These are phyloP conservation scores for Trichophyton rubrum DNA, from an alignment of 2,329 filamentous ascomycete species.

Conservation along the genomic window DNA sequence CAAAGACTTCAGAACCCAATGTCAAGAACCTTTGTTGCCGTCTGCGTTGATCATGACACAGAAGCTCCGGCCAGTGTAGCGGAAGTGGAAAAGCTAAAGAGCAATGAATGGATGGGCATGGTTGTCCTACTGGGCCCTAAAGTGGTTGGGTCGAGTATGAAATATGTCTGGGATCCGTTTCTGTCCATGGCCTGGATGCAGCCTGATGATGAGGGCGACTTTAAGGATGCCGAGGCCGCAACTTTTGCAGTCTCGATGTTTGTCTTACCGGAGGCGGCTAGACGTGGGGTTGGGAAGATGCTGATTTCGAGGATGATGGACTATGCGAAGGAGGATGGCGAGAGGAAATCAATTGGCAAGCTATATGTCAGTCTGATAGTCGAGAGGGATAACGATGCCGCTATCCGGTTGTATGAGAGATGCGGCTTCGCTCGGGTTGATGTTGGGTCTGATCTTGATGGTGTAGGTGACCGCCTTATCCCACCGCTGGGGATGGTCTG, in stretches of 20 bases:
- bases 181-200: not conserved
- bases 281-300: slow-evolving; percentile 15
- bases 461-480: not conserved
- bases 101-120: slow-evolving; percentile 22
- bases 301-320: slow-evolving; percentile 14
- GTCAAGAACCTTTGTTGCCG: slow-evolving; percentile 19
- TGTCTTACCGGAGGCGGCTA: slow-evolving; percentile 15
- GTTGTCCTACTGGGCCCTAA: slow-evolving; percentile 20
- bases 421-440: slow-evolving; percentile 15
- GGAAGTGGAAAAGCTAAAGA: slow-evolving; percentile 9
- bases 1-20: slow-evolving; percentile 19
- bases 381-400: slow-evolving; percentile 11
- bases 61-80: not conserved
- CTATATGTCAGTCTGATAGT: slow-evolving; percentile 15
- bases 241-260: slow-evolving; percentile 21
- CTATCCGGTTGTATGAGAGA: slow-evolving; percentile 16
- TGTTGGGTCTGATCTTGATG: not conserved
- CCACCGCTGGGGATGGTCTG: not conserved
- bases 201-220: not conserved
- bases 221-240: slow-evolving; percentile 12
- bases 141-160: slow-evolving; percentile 6
- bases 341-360: slow-evolving; percentile 6
- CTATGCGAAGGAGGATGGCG: slow-evolving; percentile 10
- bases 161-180: slow-evolving; percentile 9
- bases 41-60: slow-evolving; percentile 5